phyloP scores from a whole-genome alignment of 2,329 filamentous ascomycete species.

The Xenosphaeropsis pyriputrescens region DNA sequence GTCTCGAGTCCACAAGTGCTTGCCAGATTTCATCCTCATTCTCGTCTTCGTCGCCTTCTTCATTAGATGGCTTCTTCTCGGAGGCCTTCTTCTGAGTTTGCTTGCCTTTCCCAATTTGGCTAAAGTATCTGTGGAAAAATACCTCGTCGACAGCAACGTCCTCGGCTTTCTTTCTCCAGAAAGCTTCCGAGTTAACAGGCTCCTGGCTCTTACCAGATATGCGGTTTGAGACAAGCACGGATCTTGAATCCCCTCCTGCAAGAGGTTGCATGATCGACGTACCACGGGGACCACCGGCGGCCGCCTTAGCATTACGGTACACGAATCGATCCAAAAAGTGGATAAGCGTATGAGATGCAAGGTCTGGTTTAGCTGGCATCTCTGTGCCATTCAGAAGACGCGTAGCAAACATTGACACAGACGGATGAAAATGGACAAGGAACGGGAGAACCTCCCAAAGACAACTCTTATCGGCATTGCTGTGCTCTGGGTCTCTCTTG shows the following conservation, averaged over 20 bases:
- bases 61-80: constrained; percentile 29
- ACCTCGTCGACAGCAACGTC: constrained; percentile 84
- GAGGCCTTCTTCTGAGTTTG: constrained; percentile 40
- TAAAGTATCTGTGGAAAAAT: constrained; percentile 98
- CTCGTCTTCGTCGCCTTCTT: constrained; percentile 35
- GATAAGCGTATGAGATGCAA: constrained; percentile 79
- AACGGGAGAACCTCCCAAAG: constrained; percentile 82
- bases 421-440: constrained; percentile 78
- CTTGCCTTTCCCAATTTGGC: constrained; percentile 49
- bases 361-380: constrained; percentile 76
- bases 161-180: constrained; percentile 83
- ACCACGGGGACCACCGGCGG: constrained; percentile 49
- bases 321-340: constrained; percentile 97
- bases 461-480: constrained; percentile 84
- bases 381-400: constrained; percentile 54
- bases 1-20: constrained; percentile 67
- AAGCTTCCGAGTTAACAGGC: constrained; percentile 71
- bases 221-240: constrained; percentile 39
- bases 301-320: constrained; percentile 82
- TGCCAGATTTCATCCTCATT: constrained; percentile 81
- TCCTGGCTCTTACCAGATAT: constrained; percentile 32
- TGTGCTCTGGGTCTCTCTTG: constrained; percentile 83
- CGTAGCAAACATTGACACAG: constrained; percentile 70
- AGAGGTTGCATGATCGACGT: constrained; percentile 95
- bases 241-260: constrained; percentile 42